phyloP scores from a whole-genome alignment of 371 early-diverging fungal genomes.

The Gilbertella persicaria region DNA sequence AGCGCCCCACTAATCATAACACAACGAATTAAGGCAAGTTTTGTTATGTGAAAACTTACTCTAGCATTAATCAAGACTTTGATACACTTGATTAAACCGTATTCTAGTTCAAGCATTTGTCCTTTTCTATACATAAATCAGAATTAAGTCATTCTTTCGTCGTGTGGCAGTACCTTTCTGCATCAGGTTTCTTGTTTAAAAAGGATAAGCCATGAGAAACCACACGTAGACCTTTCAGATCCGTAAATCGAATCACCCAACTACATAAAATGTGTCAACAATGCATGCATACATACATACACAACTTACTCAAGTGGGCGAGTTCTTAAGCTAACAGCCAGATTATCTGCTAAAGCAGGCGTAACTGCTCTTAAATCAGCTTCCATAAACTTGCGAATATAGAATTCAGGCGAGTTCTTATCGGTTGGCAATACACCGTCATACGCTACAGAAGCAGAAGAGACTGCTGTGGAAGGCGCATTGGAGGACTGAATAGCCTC shows the following conservation, averaged over 20 bases:
- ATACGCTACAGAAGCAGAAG: constrained; percentile 16
- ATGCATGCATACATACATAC: not conserved
- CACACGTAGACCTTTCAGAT: constrained; percentile 65
- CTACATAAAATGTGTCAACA: constrained; percentile 23
- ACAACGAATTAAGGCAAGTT: not conserved
- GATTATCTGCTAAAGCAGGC: constrained; percentile 35
- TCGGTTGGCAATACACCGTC: constrained; percentile 26
- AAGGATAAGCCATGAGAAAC: constrained; percentile 56
- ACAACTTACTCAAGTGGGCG: constrained; percentile 43
- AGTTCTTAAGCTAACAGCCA: constrained; percentile 50
- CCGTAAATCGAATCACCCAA: constrained; percentile 62
- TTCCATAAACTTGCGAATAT: constrained; percentile 49
- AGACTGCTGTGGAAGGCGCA: not conserved
- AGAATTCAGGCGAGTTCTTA: constrained; percentile 43
- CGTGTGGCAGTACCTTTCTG: constrained; percentile 18
- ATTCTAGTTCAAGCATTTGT: constrained; percentile 63
- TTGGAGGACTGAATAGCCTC: constrained; percentile 15
- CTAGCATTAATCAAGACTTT: constrained; percentile 70
- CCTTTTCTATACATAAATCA: constrained; percentile 45
- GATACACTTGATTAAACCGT: constrained; percentile 74
- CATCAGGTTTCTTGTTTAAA: constrained; percentile 42
- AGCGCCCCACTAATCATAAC: constrained; percentile 61
- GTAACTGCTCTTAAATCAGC: constrained; percentile 44
- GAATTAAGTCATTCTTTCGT: not conserved
- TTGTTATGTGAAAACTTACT: constrained; percentile 20